Conservation (phyloP, 345 rosid species). For the Mallotus nudiflorus region DNA sequence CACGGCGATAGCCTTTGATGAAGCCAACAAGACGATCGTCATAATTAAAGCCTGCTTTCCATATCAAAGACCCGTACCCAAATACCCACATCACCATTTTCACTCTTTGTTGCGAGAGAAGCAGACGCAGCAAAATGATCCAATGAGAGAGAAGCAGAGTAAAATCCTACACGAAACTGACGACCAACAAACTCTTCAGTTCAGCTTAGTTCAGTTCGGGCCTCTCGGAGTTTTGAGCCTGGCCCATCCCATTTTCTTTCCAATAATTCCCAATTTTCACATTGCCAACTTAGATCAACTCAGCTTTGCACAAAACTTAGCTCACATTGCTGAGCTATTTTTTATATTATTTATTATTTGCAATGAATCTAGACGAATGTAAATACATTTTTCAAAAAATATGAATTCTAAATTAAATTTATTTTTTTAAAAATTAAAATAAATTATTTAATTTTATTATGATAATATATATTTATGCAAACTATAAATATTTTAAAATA, state of each 20-base stretch:
- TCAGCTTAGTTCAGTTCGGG: neutral
- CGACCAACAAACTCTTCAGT: neutral
- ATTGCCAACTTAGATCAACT: too few relatives aligned
- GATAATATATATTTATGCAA: too few relatives aligned
- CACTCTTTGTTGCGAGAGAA: neutral
- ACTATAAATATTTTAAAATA: too few relatives aligned
- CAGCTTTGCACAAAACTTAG: too few relatives aligned
- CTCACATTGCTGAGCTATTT: too few relatives aligned
- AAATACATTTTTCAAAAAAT: too few relatives aligned
- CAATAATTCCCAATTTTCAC: neutral
- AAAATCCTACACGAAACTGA: neutral
- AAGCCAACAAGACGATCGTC: slow-evolving; percentile 78
- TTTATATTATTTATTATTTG: too few relatives aligned
- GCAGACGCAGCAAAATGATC: neutral
- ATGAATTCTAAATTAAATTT: too few relatives aligned
- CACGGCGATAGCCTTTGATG: slow-evolving; percentile 81
- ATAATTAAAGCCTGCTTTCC: slow-evolving; percentile 76
- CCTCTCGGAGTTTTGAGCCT: neutral
- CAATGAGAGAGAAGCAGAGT: neutral
- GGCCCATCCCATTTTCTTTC: neutral
- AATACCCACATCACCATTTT: slow-evolving; percentile 87
- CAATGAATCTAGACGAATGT: too few relatives aligned
- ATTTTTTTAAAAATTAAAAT: too few relatives aligned
- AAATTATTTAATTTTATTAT: too few relatives aligned
- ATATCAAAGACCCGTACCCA: slow-evolving; percentile 79